phyloP scores from a whole-genome alignment of 2,329 filamentous ascomycete genomes.

The Neonectria faginata region DNA sequence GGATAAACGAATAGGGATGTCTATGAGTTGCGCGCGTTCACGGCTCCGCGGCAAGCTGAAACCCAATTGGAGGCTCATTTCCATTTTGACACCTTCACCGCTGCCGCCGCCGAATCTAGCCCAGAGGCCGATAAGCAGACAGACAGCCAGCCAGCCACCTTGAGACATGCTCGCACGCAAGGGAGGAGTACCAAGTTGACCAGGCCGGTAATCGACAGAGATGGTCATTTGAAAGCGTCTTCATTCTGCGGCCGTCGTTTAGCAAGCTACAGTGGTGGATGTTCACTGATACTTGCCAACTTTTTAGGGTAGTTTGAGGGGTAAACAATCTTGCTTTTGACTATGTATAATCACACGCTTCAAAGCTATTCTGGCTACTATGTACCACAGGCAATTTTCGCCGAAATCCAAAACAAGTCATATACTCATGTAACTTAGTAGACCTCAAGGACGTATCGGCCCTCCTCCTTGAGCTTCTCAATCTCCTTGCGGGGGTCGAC shows the following conservation, averaged over 20 bases:
- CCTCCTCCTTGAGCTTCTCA: conserved; percentile 95
- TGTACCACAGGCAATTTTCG: conserved; percentile 40
- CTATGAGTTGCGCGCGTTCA: too few relatives aligned
- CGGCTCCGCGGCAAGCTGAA: too few relatives aligned
- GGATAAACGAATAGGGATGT: conserved; percentile 1
- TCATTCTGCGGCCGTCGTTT: not conserved
- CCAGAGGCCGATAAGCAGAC: not conserved
- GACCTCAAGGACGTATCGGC: conserved; percentile 95
- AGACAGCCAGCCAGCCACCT: not conserved
- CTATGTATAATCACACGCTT: conserved; percentile 38
- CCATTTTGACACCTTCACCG: not conserved
- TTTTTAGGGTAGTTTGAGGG: not conserved
- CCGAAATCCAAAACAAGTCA: conserved; percentile 28
- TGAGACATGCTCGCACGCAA: not conserved
- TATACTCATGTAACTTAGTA: conserved; percentile 69
- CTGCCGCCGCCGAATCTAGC: not conserved
- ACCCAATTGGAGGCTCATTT: not conserved
- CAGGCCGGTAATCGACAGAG: not conserved
- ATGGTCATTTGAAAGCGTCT: not conserved
- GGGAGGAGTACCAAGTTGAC: too few relatives aligned
- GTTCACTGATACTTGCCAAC: too few relatives aligned
- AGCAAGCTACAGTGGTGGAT: not conserved
- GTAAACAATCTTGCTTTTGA: conserved; percentile 16
- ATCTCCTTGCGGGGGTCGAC: conserved; percentile 90
- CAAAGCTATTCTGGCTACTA: conserved; percentile 40